Evolutionary conservation across 129 eudicot genomes (phyloP).

Genomic region (Saussurea involucrata): DNA sequence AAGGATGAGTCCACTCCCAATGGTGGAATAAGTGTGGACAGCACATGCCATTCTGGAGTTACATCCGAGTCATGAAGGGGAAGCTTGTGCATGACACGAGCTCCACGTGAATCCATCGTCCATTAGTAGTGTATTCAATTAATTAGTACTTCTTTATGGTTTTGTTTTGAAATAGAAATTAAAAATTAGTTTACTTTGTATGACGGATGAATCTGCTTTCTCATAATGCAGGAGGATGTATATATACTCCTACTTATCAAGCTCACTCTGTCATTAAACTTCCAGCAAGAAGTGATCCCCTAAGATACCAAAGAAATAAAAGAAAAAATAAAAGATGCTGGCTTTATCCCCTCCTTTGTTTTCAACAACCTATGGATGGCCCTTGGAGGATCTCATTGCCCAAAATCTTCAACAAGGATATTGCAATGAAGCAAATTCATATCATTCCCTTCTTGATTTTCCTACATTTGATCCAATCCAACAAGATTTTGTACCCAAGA

Average conservation of each 20-base stretch:
- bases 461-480: constrained; percentile 4
- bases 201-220: neutral
- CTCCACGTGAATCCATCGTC: constrained; percentile 10
- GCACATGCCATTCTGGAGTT: neutral
- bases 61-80: neutral
- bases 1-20: neutral
- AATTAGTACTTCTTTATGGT: neutral
- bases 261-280: neutral
- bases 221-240: neutral
- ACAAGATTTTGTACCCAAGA: constrained; percentile 4
- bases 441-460: constrained; percentile 10
- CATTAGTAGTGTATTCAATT: neutral
- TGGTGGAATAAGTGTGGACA: neutral
- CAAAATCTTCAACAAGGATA: constrained; percentile 7
- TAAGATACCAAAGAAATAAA: neutral
- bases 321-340: neutral
- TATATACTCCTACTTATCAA: constrained; percentile 7
- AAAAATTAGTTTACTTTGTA: neutral
- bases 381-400: constrained; percentile 24
- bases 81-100: constrained; percentile 10
- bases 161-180: neutral
- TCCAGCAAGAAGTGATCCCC: neutral
- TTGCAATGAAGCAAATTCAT: constrained; percentile 21
- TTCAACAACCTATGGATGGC: constrained; percentile 29
- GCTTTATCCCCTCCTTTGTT: constrained; percentile 11